A percentile compares a stretch with the other conserved stretches of the same genome.
Conservation (phyloP, 768 basidiomycete species). For the Lactarius tabidus region DNA sequence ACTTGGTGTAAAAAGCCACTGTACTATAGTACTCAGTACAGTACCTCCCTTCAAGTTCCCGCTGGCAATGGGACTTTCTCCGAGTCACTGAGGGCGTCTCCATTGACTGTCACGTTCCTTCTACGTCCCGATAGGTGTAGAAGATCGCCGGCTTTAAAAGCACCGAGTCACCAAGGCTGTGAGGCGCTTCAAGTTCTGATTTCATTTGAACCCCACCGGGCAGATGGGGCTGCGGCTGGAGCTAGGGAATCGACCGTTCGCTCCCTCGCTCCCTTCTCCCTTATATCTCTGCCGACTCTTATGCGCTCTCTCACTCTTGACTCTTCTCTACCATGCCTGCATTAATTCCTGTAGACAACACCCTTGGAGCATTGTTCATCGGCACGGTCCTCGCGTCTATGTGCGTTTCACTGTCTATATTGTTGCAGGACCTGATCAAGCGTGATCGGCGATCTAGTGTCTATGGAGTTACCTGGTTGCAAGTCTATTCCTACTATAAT, state of each 20-base stretch:
- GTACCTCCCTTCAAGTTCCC: too few species aligned
- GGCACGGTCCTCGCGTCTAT: conserved; percentile 1
- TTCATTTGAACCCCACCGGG: too few species aligned
- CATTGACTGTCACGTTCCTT: conserved; percentile 66
- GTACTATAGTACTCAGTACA: too few species aligned
- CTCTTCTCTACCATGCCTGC: background rate
- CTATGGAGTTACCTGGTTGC: conserved; percentile 9
- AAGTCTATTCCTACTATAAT: conserved; percentile 10
- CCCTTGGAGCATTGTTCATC: background rate
- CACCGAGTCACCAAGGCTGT: too few species aligned
- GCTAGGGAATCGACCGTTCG: background rate
- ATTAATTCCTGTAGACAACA: background rate
- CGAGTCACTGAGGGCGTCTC: too few species aligned
- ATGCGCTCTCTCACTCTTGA: background rate
- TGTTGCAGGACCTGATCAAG: background rate
- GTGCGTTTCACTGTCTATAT: background rate
- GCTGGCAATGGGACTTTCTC: too few species aligned
- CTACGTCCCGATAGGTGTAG: conserved; percentile 35
- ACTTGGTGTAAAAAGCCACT: too few species aligned
- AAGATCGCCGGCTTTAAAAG: background rate
- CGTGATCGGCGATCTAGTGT: background rate
- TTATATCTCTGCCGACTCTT: background rate
- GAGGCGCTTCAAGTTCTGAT: too few species aligned
- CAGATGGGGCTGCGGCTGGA: background rate
- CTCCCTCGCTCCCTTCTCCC: background rate